Conservation (phyloP, 1,284 basidiomycete genomes). For the Tilletia caries region DNA sequence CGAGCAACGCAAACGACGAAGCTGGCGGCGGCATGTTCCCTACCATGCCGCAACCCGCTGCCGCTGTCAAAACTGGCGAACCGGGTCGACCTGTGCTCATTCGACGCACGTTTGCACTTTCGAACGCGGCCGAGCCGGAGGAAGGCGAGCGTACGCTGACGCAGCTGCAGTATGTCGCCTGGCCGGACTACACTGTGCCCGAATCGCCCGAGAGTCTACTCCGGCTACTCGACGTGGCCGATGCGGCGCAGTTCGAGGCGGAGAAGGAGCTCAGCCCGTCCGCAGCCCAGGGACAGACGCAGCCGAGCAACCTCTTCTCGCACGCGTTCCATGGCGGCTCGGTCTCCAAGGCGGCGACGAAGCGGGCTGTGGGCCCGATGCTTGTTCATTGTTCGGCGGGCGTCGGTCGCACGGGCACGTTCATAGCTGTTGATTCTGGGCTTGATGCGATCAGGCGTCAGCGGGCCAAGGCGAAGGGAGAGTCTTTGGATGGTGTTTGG, state of each 20-base stretch:
- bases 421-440: slow-evolving; percentile 44
- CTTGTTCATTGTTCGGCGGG: slow-evolving; percentile 53
- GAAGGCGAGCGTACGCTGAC: slow-evolving; percentile 14
- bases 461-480: not conserved
- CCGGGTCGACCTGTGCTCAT: slow-evolving; percentile 26
- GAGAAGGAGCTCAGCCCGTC: slow-evolving; percentile 26
- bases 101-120: slow-evolving; percentile 34
- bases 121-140: slow-evolving; percentile 22
- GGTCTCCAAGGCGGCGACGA: not conserved
- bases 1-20: slow-evolving; percentile 13
- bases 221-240: slow-evolving; percentile 35
- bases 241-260: slow-evolving; percentile 30
- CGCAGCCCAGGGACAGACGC: not conserved
- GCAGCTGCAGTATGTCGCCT: slow-evolving; percentile 49
- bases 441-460: slow-evolving; percentile 38
- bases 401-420: slow-evolving; percentile 48
- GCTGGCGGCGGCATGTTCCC: slow-evolving; percentile 32
- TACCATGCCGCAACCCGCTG: slow-evolving; percentile 15
- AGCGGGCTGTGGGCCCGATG: slow-evolving; percentile 33
- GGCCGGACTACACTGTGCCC: slow-evolving; percentile 52
- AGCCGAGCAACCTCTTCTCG: not conserved
- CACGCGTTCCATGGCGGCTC: not conserved
- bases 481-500: slow-evolving; percentile 9
- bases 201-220: slow-evolving; percentile 40
- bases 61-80: not conserved